Base-by-base conservation (phyloP, 1,284 basidiomycete genomes). In the Cutaneotrichosporon dermatis region DNA sequence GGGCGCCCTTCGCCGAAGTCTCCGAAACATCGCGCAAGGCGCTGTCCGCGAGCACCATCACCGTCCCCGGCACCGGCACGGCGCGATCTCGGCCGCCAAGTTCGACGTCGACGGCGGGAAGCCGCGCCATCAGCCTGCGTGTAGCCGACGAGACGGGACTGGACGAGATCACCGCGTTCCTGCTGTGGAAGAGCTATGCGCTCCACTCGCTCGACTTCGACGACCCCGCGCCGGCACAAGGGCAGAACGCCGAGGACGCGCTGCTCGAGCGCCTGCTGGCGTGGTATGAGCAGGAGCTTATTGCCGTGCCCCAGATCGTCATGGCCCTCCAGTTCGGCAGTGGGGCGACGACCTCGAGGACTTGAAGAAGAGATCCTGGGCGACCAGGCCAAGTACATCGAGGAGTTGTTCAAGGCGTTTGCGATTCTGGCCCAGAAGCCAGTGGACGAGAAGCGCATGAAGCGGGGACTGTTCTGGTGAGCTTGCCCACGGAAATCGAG, bases 381-480 rank as follows among this genome's bases (percentile, higher is more conserved):
- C 12, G 71, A 76, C 41, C 58, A 63, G 25, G 67, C 61, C 16
- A 49, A 55, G 16, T 74, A 66, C 50, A 69, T 75, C 37, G 73
- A 76, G 62, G 60, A 60, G 3, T 50, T 72, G 34, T 76, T 76
- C 55, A 61, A 68, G 43, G 70, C 62, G 5, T 76, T 72, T 58
- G 67, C 69, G 13, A 59, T 40, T 4, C 52, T 74, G 15, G 72
- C 73, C 39, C 73, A 74, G 58, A 63, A 58, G 48, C 43, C 43
- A 11, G n/a, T 74, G 34, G 58, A 63, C 13, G 61, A 54, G 16
- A 51, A 65, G 43, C 45, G 62, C 41, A 46, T 62, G 9, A 36
- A 62, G 11, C 58, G 66, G n/a, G 60, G 65, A 16, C 45, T 73
- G 36, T 70, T 66, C 53, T 73, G 72, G 73, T 72, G 43, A 63